Conservation (phyloP, 345 rosid species). For the Salix udensis region DNA sequence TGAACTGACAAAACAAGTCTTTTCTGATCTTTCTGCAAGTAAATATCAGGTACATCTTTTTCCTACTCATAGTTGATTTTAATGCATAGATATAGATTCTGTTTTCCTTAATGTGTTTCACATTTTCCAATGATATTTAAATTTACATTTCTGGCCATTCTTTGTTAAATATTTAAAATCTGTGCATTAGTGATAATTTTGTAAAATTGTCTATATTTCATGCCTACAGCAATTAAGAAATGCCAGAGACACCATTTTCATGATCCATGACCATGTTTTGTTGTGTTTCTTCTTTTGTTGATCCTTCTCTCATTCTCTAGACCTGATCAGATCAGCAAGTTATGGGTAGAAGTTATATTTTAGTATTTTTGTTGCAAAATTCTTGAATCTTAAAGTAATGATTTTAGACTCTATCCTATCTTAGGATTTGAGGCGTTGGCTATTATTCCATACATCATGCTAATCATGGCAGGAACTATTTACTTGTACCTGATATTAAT, state of each 20-base stretch:
- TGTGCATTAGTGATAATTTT: background rate
- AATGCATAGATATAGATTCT: background rate
- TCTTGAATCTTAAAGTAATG: background rate
- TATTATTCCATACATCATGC: background rate
- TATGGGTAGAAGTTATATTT: background rate
- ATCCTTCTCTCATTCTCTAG: background rate
- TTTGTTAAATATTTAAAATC: background rate
- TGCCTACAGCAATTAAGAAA: background rate
- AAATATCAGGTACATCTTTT: constrained; percentile 76
- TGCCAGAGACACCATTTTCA: background rate
- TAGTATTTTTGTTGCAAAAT: background rate
- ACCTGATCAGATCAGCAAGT: background rate
- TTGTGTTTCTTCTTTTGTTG: background rate
- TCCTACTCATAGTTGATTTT: background rate
- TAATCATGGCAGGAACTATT: background rate
- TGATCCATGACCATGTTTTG: background rate
- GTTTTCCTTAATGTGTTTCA: background rate
- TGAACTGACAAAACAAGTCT: constrained; percentile 90
- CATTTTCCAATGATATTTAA: background rate
- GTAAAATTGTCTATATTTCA: background rate
- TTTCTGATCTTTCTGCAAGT: constrained; percentile 87
- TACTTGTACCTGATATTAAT: background rate
- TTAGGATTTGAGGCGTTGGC: background rate
- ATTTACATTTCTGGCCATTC: background rate
- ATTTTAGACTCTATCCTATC: background rate